Base-by-base conservation (phyloP, 345 rosid genomes). In the Passiflora organensis region DNA sequence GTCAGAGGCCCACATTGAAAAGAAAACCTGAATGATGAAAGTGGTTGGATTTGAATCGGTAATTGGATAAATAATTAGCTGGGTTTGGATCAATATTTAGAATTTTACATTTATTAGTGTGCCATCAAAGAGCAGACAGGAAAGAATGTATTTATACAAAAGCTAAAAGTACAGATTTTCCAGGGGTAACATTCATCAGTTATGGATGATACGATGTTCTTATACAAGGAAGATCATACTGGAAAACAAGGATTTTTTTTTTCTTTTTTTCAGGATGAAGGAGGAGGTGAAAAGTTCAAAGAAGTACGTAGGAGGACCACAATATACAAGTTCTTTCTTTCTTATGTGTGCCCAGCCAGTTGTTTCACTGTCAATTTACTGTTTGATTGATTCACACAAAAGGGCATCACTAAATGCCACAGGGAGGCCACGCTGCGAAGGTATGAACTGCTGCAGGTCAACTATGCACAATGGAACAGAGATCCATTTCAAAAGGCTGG, bases 371-470 rank as follows among this genome's bases (percentile, higher is more conserved):
- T 52, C 24, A 19, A 36, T 52, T 36, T 13, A 2, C 17, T 10
- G 24, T 53, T 37, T 19, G 12, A 53, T 34, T 37, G 5, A 28
- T 16, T 10, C 10, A 0, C 9, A 32, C 17, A 17, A 51, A 32
- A 51, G 14, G 11, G 8, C 16, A 22, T 49, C 16, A 20, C 65
- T 19, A 32, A 51, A 32, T 18, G 65, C 32, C 56, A 43, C 19
- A 32, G 2, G 32, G 1, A 20, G 57, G 43, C 57, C 57, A 51
- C 10, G 21, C 51, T 20, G 3, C 14, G 14, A 13, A 41, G 43
- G 20, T 18, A 24, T 39, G 56, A 19, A 37, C 28, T 16, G 5
- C 15, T 16, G n/a, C n/a, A n/a, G 22, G 43, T 43, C 57, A 28
- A 51, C 25, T 22, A 43, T 51, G 18, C 17, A 10, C 1, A 12